Evolutionary conservation across 257 asterid species (phyloP), one percentile per base, ranked within the genome.

Genomic region (Mentha longifolia): DNA sequence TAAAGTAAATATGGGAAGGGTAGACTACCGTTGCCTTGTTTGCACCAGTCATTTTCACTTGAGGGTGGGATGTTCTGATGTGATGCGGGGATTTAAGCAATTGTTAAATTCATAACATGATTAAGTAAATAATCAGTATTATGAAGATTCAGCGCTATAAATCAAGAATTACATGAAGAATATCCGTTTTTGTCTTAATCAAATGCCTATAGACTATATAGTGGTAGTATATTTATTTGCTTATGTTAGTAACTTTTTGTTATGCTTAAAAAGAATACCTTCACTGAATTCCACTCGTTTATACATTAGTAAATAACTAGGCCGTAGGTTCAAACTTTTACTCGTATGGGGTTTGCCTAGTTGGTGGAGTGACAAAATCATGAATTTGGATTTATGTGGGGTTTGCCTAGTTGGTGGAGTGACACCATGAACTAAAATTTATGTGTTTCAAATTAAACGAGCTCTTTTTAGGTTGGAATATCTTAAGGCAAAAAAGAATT

Each of bases 1-100:
- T 49, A 61, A 16, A 31, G 55, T 71, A 71, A 71, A 49, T 50
- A 71, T 49, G 39, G 39, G 39, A 35, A 35, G 39, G 39, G 39
- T 35, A 35, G 9, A 35, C 8, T 35, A 35, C 39, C 9, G 5
- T 4, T 71, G 9, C 52, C 50, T 15, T 45, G n/a, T 71, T 41
- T 43, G 6, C 55, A 45, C 57, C 51, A 58, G 10, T 43, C 25
- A 6, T 42, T 58, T 39, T 68, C 5, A 14, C 64, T 30, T n/a
- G 52, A 6, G 43, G 60, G 28, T 46, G 12, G 61, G n/a, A n/a
- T n/a, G n/a, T n/a, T n/a, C n/a, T n/a, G n/a, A n/a, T n/a, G n/a
- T n/a, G n/a, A n/a, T n/a, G n/a, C n/a, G n/a, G n/a, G n/a, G n/a
- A n/a, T n/a, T n/a, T n/a, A n/a, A n/a, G n/a, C n/a, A n/a, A n/a